A percentile compares a stretch with the other conserved stretches of the same genome.
These are phyloP conservation scores for Porphyrellus cyaneotinctus DNA, from an alignment of 768 basidiomycete genomes.

Conservation along the genomic window DNA sequence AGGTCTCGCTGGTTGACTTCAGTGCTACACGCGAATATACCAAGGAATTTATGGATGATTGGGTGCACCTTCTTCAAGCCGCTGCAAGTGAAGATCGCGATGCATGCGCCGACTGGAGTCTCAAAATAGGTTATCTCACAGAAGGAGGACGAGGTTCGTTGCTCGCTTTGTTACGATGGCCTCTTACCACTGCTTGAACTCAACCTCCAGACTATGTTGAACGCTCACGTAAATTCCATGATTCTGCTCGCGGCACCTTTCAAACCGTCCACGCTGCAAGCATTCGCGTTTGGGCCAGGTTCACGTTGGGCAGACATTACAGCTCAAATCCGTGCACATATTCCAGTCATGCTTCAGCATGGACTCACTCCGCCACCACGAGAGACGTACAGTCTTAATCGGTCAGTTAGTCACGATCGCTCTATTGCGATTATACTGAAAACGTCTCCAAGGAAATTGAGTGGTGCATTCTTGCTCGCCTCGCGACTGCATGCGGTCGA, in stretches of 20 bases:
- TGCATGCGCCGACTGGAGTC: constrained; percentile 67
- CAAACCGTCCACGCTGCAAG: constrained; percentile 54
- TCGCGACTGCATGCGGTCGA: constrained; percentile 69
- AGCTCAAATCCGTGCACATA: constrained; percentile 67
- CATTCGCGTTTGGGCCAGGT: constrained; percentile 74
- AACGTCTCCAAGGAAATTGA: constrained; percentile 56
- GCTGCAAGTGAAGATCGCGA: constrained; percentile 66
- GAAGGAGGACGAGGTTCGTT: constrained; percentile 73
- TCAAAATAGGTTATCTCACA: constrained; percentile 85
- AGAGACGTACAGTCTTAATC: constrained; percentile 93
- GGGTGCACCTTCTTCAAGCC: constrained; percentile 79
- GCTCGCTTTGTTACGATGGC: background rate
- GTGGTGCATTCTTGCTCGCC: constrained; percentile 77
- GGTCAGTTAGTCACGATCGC: constrained; percentile 44
- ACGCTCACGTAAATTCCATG: constrained; percentile 84
- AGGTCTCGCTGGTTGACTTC: constrained; percentile 92
- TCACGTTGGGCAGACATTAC: constrained; percentile 70
- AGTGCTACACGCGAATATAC: constrained; percentile 90
- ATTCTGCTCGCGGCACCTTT: constrained; percentile 85
- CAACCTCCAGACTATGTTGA: constrained; percentile 60
- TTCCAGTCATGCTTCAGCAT: constrained; percentile 87
- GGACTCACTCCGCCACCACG: constrained; percentile 88
- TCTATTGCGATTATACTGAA: background rate
- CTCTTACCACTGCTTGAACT: background rate
- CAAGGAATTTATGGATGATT: constrained; percentile 81